Base-by-base conservation (phyloP, 2,329 filamentous ascomycete species). In the Didymellaceae sp. region DNA sequence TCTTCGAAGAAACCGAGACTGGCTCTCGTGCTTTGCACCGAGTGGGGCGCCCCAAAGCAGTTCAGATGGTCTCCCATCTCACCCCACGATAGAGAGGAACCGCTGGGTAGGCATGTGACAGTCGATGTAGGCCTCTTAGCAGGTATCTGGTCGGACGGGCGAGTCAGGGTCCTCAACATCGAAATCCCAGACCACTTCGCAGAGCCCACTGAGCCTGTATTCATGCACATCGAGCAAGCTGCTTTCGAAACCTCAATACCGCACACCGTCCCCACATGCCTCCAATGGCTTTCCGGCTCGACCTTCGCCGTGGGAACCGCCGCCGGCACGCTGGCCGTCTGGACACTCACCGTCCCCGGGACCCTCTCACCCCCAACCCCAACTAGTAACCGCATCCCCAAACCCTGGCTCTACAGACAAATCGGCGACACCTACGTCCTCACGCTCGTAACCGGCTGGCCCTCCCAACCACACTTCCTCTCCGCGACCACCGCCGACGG, bases 81-180 rank as follows among this genome's bases (percentile, higher is more conserved):
- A 25, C 70, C 72, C 4, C 35, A 51, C 28, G 55, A 63, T 1
- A 43, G 18, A 8, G 21, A 31, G 1, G 37, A 63, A 55, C 57
- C 69, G 17, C 55, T 68, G 1, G 59, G 70, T 10, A 65, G 75
- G 18, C 51, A 67, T 34, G 61, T 66, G 18, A 58, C 52, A 11
- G 61, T 56, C 24, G 59, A 66, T 37, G 66, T 85, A 26, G 83
- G 82, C 0, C 68, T 86, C 6, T 72, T 87, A 18, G 83, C 81
- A 4, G 77, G 77, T 9, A 67, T 86, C 1, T 86, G 80, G 74
- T 77, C 75, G n/a, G 85, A 87, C 63, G 84, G 84, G 5, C 74
- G 67, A 37, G 68, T 83, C 4, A 74, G 82, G 48, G 75, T 86
- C 4, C 62, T 86, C 25, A 78, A 84, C 58, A 62, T 86, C n/a